These are phyloP conservation scores for Rosa chinensis DNA, from an alignment of 306 rosid genomes.

Conservation along the genomic window DNA sequence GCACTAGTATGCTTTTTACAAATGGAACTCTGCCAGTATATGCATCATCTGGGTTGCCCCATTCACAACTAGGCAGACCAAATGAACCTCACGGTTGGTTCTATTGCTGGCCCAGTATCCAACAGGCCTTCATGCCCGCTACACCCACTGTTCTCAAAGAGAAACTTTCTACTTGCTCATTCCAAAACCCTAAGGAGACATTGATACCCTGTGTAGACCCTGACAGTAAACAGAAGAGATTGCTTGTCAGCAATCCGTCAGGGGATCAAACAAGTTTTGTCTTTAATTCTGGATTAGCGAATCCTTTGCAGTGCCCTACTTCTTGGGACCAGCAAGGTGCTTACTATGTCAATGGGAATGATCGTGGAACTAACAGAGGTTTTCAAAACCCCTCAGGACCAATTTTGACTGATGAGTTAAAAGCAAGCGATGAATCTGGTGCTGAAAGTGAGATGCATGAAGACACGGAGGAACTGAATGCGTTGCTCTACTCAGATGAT, in stretches of 20 bases:
- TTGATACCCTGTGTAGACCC: constrained; percentile 28
- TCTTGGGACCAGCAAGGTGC: constrained; percentile 42
- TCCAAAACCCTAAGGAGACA: constrained; percentile 31
- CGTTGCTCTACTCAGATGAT: constrained; percentile 79
- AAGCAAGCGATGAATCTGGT: constrained; percentile 44
- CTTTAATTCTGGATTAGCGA: constrained; percentile 55
- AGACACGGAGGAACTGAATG: constrained; percentile 91
- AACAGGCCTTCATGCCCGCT: constrained; percentile 52
- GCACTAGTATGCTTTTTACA: constrained; percentile 29
- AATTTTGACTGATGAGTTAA: constrained; percentile 41
- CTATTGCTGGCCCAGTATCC: constrained; percentile 57
- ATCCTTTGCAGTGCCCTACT: constrained; percentile 49
- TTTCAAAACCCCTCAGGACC: constrained; percentile 41
- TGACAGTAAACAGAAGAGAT: constrained; percentile 48
- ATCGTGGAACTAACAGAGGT: constrained; percentile 30
- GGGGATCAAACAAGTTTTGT: constrained; percentile 67
- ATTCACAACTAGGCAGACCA: constrained; percentile 40
- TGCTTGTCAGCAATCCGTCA: constrained; percentile 68
- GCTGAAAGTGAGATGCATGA: constrained; percentile 85
- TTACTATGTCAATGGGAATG: constrained; percentile 35
- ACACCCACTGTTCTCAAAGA: constrained; percentile 30
- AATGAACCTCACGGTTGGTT: constrained; percentile 75
- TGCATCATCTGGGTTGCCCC: constrained; percentile 44
- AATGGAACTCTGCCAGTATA: constrained; percentile 42
- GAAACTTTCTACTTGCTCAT: constrained; percentile 24